These are phyloP conservation scores for Marasmius oreades DNA, from an alignment of 1,284 basidiomycete genomes.

Conservation along the genomic window DNA sequence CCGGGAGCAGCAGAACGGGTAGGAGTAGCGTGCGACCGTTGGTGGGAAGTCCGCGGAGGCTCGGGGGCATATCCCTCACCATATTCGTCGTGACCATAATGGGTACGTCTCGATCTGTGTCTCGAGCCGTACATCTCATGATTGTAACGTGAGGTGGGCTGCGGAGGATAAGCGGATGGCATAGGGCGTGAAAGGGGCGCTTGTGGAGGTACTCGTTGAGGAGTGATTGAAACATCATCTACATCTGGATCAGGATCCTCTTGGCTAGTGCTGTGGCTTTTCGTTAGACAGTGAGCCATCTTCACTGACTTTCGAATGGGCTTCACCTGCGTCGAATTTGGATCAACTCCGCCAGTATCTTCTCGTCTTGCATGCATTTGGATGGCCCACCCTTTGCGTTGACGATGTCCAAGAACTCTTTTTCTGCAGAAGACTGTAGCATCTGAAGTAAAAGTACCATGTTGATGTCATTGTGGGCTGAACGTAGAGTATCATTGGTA, in stretches of 20 bases:
- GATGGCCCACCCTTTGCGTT: neutral
- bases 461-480: neutral
- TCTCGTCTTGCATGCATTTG: constrained; percentile 1
- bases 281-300: neutral
- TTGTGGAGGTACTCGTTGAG: no score
- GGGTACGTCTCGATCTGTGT: no score
- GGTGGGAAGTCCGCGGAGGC: neutral
- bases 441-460: neutral
- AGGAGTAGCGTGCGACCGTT: neutral
- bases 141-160: no score
- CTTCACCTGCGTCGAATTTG: neutral
- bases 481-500: neutral
- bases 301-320: neutral
- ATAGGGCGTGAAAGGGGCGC: no score
- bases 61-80: neutral
- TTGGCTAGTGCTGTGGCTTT: neutral
- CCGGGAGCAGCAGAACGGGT: no score
- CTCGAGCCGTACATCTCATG: no score
- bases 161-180: no score
- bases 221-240: neutral
- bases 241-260: neutral
- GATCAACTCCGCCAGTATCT: neutral
- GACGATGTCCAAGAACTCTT: neutral
- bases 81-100: neutral
- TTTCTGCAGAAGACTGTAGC: neutral